Evolutionary conservation across 2,329 filamentous ascomycete genomes (phyloP).

Genomic region (Xylariaceae sp.): DNA sequence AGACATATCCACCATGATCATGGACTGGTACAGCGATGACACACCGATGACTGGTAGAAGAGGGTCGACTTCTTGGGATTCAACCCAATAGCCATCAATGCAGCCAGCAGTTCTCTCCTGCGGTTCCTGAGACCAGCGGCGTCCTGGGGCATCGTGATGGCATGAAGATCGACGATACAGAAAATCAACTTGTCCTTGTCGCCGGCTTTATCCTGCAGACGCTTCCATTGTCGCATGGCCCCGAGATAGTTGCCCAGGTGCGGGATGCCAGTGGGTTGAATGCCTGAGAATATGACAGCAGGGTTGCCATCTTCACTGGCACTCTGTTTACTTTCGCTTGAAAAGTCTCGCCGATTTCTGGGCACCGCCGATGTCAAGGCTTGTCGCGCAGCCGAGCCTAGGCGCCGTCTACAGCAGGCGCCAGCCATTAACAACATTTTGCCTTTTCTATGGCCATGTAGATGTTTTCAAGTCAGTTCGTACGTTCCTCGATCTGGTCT

Average conservation of each 20-base stretch:
- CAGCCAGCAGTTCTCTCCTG: conserved; percentile 70
- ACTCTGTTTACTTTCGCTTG: neutral
- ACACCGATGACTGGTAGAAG: conserved; percentile 75
- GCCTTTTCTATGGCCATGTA: neutral
- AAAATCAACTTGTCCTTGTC: conserved; percentile 63
- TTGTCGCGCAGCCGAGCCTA: conserved; percentile 11
- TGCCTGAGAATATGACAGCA: conserved; percentile 79
- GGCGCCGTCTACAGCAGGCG: conserved; percentile 10
- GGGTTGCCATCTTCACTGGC: conserved; percentile 1
- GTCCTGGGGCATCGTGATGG: conserved; percentile 74
- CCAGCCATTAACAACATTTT: conserved; percentile 17
- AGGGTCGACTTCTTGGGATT: conserved; percentile 70
- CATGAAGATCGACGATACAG: conserved; percentile 89
- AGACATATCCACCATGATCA: neutral
- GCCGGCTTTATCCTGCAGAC: conserved; percentile 61
- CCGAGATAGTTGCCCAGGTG: conserved; percentile 95
- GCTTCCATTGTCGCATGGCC: conserved; percentile 79
- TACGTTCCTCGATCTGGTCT: neutral
- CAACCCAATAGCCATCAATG: conserved; percentile 76
- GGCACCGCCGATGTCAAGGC: neutral
- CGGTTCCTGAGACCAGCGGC: conserved; percentile 54
- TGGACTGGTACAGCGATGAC: conserved; percentile 24
- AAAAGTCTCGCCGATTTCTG: neutral
- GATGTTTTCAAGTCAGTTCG: neutral
- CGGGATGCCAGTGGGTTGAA: conserved; percentile 90